Base-by-base conservation (phyloP, 306 rosid genomes). In the Vigna nakashimae region DNA sequence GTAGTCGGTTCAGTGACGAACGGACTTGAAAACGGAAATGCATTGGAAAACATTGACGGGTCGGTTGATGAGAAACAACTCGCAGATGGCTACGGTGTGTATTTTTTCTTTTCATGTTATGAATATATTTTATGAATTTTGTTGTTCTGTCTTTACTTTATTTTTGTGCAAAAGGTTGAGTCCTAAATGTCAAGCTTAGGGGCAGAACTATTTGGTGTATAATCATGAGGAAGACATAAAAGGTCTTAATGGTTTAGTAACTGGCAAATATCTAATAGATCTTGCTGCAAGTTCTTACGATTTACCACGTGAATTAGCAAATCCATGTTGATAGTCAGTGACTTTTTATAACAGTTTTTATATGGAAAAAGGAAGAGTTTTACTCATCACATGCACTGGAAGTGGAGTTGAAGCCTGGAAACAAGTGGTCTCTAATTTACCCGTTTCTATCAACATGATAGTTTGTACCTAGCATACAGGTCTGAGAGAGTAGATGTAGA, bases 61-160 rank as follows among this genome's bases (percentile, higher is more conserved):
- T 78, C 85, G 24, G 73, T 79, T 69, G 93, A 82, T 63, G 94
- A 80, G 45, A 96, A 88, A 57, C 97, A 84, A 45, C 79, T 85
- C 55, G 83, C 85, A 3, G 97, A 92, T 82, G 88, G 91, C 80
- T 88, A 90, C 73, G 97, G 97, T 92, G 86, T 66, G 82, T 0
- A 9, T 2, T 9, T 51, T 51, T 53, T 59, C 63, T 67, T 56
- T 62, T 42, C 48, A 4, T 66, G 13, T 30, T 42, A 58, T 6
- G 14, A 16, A 55, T 49, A 40, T 45, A 40, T 13, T 1, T 16
- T 53, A 12, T 12, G n/a, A 18, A 22, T 48, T 11, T 20, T 36
- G 53, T 62, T 52, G 56, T 76, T 32, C 13, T 12, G 13, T 56
- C 9, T 53, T 46, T 56, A 15, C n/a, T 46, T 56, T 70, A 20